A percentile compares a stretch with the other conserved stretches of the same genome.
phyloP scores from a whole-genome alignment of 306 rosid species.

The Oxytropis ochrocephala region DNA sequence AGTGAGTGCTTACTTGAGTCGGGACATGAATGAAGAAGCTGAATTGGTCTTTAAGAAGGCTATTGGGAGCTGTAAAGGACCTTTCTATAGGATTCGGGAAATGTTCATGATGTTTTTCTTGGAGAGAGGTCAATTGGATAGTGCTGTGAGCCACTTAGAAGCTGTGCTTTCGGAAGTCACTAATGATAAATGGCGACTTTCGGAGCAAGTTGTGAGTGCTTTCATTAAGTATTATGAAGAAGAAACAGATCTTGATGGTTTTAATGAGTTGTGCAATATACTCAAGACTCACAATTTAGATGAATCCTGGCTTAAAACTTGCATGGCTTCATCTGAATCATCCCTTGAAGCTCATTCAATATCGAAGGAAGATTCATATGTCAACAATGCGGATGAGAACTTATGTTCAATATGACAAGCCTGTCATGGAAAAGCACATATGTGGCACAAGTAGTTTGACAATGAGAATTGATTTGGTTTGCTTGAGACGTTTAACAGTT shows the following conservation, averaged over 20 bases:
- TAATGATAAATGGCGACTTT: constrained; percentile 25
- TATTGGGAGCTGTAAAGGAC: constrained; percentile 37
- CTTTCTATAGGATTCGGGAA: constrained; percentile 50
- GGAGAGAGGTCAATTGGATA: constrained; percentile 33
- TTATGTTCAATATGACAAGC: background rate
- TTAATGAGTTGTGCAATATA: constrained; percentile 55
- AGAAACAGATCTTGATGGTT: constrained; percentile 47
- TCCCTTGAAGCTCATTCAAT: constrained; percentile 29
- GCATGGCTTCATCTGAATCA: constrained; percentile 32
- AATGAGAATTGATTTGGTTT: background rate
- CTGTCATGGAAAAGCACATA: background rate
- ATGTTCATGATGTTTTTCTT: constrained; percentile 50
- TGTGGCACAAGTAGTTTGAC: background rate
- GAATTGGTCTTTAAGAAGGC: constrained; percentile 41
- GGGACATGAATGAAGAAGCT: constrained; percentile 58
- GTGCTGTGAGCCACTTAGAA: constrained; percentile 52
- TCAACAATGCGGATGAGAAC: background rate
- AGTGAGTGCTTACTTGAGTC: constrained; percentile 50
- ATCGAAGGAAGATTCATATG: constrained; percentile 29
- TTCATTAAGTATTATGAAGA: constrained; percentile 61
- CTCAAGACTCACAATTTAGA: constrained; percentile 44
- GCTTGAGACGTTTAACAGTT: background rate
- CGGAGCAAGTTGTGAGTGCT: constrained; percentile 19
- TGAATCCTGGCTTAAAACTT: constrained; percentile 41
- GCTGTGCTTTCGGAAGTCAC: constrained; percentile 37